These are phyloP conservation scores for Leishmania major DNA, from an alignment of 208 protist genomes.

Conservation along the genomic window DNA sequence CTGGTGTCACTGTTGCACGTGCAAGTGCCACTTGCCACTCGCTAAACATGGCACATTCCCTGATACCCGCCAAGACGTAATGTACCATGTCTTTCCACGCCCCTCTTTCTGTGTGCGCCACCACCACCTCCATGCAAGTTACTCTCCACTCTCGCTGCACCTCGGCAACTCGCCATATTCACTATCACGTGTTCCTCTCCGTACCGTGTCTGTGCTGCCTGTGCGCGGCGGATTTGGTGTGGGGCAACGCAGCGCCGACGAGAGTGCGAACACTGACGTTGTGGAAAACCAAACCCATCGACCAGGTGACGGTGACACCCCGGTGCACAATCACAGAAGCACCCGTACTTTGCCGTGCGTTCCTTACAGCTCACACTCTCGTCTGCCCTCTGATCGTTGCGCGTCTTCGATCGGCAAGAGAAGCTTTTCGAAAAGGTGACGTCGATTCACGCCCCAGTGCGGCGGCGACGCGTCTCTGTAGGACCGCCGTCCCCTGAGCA, in stretches of 20 bases:
- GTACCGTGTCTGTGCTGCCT: neutral
- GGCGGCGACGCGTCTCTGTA: neutral
- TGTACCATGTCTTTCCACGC: neutral
- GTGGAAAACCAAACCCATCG: neutral
- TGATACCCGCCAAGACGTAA: neutral
- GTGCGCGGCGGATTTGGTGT: neutral
- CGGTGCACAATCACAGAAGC: neutral
- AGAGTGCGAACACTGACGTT: neutral
- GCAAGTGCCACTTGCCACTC: neutral
- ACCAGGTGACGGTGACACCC: neutral
- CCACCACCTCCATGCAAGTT: neutral
- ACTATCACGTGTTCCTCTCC: neutral
- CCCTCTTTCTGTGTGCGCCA: neutral
- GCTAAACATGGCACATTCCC: neutral
- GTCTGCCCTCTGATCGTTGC: neutral
- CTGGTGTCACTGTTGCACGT: neutral
- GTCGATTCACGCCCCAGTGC: neutral
- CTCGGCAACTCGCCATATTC: neutral
- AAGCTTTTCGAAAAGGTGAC: neutral
- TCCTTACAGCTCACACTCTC: neutral
- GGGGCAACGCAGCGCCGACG: neutral
- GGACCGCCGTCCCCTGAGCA: neutral
- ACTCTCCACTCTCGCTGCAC: neutral
- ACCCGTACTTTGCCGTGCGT: neutral
- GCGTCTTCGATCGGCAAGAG: neutral